Evolutionary conservation across 1,284 basidiomycete genomes (phyloP).

Genomic region (Microstroma glucosiphilum): DNA sequence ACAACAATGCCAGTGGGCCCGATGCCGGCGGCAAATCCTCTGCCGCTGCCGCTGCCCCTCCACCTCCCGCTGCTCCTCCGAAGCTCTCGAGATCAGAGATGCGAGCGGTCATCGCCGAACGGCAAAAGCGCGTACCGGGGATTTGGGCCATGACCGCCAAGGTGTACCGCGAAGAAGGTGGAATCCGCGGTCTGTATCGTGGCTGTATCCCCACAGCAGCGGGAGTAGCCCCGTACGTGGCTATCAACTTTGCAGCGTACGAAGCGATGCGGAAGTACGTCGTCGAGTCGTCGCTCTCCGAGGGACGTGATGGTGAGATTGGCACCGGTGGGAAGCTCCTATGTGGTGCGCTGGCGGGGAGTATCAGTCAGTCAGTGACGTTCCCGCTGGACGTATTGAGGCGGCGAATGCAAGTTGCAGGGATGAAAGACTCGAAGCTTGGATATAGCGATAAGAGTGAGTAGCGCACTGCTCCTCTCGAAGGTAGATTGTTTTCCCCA

Average conservation of each 20-base stretch:
- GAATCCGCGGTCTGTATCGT: slow-evolving; percentile 75
- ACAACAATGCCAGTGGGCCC: background rate
- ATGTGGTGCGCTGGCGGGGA: slow-evolving; percentile 56
- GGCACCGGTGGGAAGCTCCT: slow-evolving; percentile 47
- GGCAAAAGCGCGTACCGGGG: slow-evolving; percentile 57
- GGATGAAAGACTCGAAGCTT: slow-evolving; percentile 64
- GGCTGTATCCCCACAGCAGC: slow-evolving; percentile 80
- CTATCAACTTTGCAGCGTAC: slow-evolving; percentile 45
- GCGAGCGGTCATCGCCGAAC: slow-evolving; percentile 9
- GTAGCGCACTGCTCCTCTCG: slow-evolving; percentile 9
- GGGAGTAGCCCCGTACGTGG: slow-evolving; percentile 85
- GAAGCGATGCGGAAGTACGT: slow-evolving; percentile 43
- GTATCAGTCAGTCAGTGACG: slow-evolving; percentile 84
- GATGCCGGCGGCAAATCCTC: background rate
- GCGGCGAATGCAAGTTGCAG: slow-evolving; percentile 90
- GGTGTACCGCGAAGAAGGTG: slow-evolving; percentile 84
- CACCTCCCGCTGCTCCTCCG: background rate
- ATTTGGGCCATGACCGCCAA: slow-evolving; percentile 82
- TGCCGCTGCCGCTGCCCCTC: background rate
- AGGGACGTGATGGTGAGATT: slow-evolving; percentile 34
- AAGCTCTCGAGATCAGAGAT: slow-evolving; percentile 8
- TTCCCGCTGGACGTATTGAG: slow-evolving; percentile 92
- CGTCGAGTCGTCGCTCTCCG: slow-evolving; percentile 10
- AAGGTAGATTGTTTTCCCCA: background rate
- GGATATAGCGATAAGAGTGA: slow-evolving; percentile 63